These are phyloP conservation scores for Puccinia brachypodii DNA, from an alignment of 1,284 basidiomycete species.

Conservation along the genomic window DNA sequence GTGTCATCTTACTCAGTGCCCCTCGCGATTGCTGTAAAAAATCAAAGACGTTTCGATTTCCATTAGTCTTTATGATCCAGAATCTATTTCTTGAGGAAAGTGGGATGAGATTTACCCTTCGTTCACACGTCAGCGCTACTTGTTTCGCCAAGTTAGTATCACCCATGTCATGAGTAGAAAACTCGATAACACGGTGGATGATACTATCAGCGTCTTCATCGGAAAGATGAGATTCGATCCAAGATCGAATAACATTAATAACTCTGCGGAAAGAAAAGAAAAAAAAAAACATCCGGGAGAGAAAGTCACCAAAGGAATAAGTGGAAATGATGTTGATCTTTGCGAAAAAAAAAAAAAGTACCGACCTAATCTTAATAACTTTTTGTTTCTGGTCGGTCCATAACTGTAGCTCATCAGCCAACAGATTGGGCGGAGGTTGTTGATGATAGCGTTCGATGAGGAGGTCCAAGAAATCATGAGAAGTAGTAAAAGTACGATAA, in stretches of 20 bases:
- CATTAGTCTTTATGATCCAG: neutral
- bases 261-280: conserved; percentile 51
- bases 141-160: conserved; percentile 55
- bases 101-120: conserved; percentile 51
- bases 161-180: conserved; percentile 56
- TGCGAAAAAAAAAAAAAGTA: conserved; percentile 73
- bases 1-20: conserved; percentile 49
- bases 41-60: neutral
- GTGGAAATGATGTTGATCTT: no score
- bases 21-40: conserved; percentile 20
- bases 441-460: conserved; percentile 82
- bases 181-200: conserved; percentile 56
- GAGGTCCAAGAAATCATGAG: conserved; percentile 81
- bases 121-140: conserved; percentile 57
- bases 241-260: conserved; percentile 59
- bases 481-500: conserved; percentile 89
- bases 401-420: conserved; percentile 67
- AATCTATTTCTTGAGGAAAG: neutral
- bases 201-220: conserved; percentile 56
- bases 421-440: conserved; percentile 70
- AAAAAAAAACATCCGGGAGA: conserved; percentile 58
- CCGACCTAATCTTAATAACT: conserved; percentile 80
- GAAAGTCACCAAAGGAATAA: conserved; percentile 66
- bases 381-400: conserved; percentile 89
- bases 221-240: conserved; percentile 59